These are phyloP conservation scores for Tylopilus sp. DNA, from an alignment of 768 basidiomycete genomes.

Conservation along the genomic window DNA sequence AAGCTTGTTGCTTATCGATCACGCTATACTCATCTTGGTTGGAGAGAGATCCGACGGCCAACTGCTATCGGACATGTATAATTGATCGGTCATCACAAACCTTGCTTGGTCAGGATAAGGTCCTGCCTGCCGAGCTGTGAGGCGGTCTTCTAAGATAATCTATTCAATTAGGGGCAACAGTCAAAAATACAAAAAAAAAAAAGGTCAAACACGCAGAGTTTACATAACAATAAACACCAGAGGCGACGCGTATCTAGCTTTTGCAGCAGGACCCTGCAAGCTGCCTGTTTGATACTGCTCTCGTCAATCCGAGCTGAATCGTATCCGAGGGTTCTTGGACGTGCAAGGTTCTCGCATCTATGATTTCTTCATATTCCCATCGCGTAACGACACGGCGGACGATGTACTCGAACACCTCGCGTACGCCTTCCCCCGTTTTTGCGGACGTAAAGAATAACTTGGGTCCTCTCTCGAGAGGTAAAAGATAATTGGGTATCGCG, in stretches of 20 bases:
- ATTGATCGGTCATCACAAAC: background rate
- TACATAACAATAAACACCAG: conserved; percentile 17
- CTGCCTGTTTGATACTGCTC: conserved; percentile 9
- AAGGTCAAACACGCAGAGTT: background rate
- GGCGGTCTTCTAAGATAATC: background rate
- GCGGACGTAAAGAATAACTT: conserved; percentile 74
- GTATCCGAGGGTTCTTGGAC: conserved; percentile 38
- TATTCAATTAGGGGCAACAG: background rate
- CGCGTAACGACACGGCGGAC: conserved; percentile 55
- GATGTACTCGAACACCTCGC: conserved; percentile 75
- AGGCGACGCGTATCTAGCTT: background rate
- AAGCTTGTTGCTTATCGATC: no score
- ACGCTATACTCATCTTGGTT: no score
- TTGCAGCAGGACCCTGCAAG: conserved; percentile 17
- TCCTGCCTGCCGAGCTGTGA: background rate
- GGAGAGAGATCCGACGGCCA: background rate
- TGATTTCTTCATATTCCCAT: conserved; percentile 66
- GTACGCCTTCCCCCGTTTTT: conserved; percentile 71
- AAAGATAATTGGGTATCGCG: conserved; percentile 10
- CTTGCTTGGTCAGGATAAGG: background rate
- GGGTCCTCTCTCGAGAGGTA: conserved; percentile 48
- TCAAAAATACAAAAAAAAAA: background rate
- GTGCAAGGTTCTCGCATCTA: conserved; percentile 44
- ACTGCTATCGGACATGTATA: background rate
- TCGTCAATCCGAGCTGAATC: conserved; percentile 32